Base-by-base conservation (phyloP, 805 yeast genomes). In the Saccharomycopsis synnaedendra region DNA sequence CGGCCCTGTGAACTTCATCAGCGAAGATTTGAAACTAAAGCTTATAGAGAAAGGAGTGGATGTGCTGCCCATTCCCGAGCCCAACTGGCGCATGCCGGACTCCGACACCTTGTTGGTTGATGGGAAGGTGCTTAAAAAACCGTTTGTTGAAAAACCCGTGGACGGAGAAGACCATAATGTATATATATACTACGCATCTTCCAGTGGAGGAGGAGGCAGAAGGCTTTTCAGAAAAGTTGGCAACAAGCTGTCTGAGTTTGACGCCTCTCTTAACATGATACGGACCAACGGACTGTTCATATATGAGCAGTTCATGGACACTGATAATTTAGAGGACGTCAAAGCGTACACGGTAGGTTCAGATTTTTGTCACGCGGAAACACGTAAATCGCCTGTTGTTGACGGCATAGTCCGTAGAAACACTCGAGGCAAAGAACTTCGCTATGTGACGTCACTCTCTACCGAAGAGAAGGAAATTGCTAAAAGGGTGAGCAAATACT, bases 121-220 rank as follows among this genome's bases (percentile, higher is more conserved):
- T 55, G 96, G 94, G 5, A 64, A 75, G 57, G 67, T 69, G 5
- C 67, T 93, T 67, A 71, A 70, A 39, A 93, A 93, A 61, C 99
- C 99, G 5, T 93, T 80, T 70, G 98, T 93, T 34, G 99, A 93
- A 63, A 93, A 93, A 57, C 99, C 99, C 0, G 97, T 89, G 3
- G 96, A 93, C 64, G 99, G 99, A 47, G 99, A 93, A 65, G 96
- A 93, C 64, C 99, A 93, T 65, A 93, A 93, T 60, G 90, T 93
- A 42, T 85, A 83, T 63, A 89, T 93, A 38, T 93, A 93, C 65
- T 93, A 90, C 62, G 83, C 89, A 35, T 75, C 76, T 49, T 75
- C 82, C 50, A 83, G 84, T 45, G 99, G 99, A 42, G 99, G 99
- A 49, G 99, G 99, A 55, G 99, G 99, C 31, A 74, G 99, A 52